A percentile compares a stretch with the other conserved stretches of the same genome.
Evolutionary conservation across 2,329 filamentous ascomycete species (phyloP).

Genomic region (Colletotrichum sp.): DNA sequence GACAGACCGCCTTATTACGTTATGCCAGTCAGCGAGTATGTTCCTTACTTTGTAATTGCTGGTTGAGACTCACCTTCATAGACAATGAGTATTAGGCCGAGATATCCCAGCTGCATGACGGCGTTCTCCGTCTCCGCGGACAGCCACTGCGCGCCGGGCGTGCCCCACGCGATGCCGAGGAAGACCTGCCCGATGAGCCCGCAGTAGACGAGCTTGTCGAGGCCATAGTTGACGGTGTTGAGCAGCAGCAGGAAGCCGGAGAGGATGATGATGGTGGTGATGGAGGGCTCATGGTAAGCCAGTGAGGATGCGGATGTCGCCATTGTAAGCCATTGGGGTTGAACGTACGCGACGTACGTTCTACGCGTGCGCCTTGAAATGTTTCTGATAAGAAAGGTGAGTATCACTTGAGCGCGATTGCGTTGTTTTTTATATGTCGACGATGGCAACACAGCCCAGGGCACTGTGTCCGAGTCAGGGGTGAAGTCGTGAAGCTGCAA

Average conservation of each 20-base stretch:
- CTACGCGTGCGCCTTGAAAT: background rate
- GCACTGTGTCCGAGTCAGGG: background rate
- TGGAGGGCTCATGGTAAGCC: constrained; percentile 68
- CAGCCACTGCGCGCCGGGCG: constrained; percentile 68
- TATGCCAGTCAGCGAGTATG: background rate
- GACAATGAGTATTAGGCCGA: constrained; percentile 75
- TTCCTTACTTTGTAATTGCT: too few relatives aligned
- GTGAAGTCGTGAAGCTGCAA: background rate
- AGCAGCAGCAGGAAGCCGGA: constrained; percentile 68
- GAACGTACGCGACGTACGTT: background rate
- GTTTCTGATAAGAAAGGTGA: rapidly evolving
- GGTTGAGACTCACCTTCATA: constrained; percentile 67
- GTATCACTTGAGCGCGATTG: background rate
- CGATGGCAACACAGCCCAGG: background rate
- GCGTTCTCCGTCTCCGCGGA: constrained; percentile 53
- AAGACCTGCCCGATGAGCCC: constrained; percentile 76
- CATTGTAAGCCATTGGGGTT: background rate
- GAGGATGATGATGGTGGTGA: constrained; percentile 63
- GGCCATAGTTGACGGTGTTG: constrained; percentile 60
- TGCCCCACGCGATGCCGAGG: constrained; percentile 73
- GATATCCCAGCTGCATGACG: constrained; percentile 71
- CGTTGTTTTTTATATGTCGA: background rate
- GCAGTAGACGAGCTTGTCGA: constrained; percentile 69
- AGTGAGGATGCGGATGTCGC: constrained; percentile 30
- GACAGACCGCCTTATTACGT: constrained; percentile 57